Base-by-base conservation (phyloP, 441 rosid genomes). In the Eutrema salsugineum region DNA sequence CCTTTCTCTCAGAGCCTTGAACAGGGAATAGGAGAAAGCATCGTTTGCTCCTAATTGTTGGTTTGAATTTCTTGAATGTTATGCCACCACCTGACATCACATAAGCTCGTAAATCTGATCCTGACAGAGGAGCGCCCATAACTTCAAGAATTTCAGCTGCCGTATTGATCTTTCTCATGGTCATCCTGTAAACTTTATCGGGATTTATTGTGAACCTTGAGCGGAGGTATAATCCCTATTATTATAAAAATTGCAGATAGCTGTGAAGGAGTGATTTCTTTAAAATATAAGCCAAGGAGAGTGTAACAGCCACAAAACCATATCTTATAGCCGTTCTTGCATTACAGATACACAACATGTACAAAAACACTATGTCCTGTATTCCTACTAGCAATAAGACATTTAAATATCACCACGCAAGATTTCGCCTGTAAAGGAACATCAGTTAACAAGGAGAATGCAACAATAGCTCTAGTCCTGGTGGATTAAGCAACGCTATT, bases 81-180 rank as follows among this genome's bases (percentile, higher is more conserved):
- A 95, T 11, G 54, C 97, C 90, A 66, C 96, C 88, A 36, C 98
- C 99, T 39, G 98, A 95, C 96, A 95, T 95, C 76, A 95, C 87
- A 77, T 95, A 95, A 30, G 98, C 99, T 82, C 99, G 87, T 67
- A 91, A 80, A 46, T 83, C 89, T 43, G 97, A 87, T 66, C 97
- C 97, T 1, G 86, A 39, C 19, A 94, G 92, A 35, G 98, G 98
- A 66, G 97, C 97, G 67, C 97, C 98, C 97, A 94, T 94, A 38
- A 91, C 95, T 83, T 94, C 99, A 20, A 94, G 97, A 85, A 87
- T 88, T 49, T 88, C 97, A 80, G 98, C 97, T 57, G 93, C 83
- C 15, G 94, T 89, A 77, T 94, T 92, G 36, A 94, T 94, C 82
- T 68, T 87, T 66, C 88, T 86, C 98, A 94, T 92, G 12, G 93